These are phyloP conservation scores for Macadamia tetraphylla DNA, from an alignment of 164 flowering plant genomes.

Conservation along the genomic window DNA sequence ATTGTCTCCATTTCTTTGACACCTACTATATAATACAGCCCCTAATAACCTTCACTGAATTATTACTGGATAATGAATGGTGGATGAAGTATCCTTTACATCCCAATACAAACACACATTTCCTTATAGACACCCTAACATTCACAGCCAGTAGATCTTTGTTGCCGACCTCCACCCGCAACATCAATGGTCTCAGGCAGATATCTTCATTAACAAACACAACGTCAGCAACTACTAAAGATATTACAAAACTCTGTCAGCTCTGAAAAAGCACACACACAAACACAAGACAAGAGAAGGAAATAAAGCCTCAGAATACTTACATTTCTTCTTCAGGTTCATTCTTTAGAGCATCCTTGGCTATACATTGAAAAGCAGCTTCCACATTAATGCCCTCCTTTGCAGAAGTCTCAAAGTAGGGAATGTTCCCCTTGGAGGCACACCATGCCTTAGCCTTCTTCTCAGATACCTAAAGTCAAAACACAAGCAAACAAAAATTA, in stretches of 20 bases:
- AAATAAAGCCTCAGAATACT: constrained; percentile 20
- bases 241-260: too few species aligned
- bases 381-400: constrained; percentile 91
- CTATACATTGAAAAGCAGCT: constrained; percentile 81
- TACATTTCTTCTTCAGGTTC: constrained; percentile 88
- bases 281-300: too few species aligned
- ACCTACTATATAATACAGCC: neutral
- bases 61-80: constrained; percentile 2
- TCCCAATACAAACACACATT: neutral
- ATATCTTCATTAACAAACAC: constrained; percentile 34
- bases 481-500: neutral
- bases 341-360: constrained; percentile 78
- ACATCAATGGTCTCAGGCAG: constrained; percentile 77
- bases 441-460: constrained; percentile 95
- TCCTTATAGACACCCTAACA: constrained; percentile 21
- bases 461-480: constrained; percentile 68
- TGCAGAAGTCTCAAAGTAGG: constrained; percentile 92
- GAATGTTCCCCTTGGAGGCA: constrained; percentile 89
- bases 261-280: too few species aligned
- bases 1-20: neutral
- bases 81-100: neutral
- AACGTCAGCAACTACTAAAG: constrained; percentile 1
- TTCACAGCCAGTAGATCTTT: constrained; percentile 60
- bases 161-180: constrained; percentile 43
- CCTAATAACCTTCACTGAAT: neutral